Conservation (phyloP, 2,329 filamentous ascomycete species). For the Berkeleyomyces rouxiae region DNA sequence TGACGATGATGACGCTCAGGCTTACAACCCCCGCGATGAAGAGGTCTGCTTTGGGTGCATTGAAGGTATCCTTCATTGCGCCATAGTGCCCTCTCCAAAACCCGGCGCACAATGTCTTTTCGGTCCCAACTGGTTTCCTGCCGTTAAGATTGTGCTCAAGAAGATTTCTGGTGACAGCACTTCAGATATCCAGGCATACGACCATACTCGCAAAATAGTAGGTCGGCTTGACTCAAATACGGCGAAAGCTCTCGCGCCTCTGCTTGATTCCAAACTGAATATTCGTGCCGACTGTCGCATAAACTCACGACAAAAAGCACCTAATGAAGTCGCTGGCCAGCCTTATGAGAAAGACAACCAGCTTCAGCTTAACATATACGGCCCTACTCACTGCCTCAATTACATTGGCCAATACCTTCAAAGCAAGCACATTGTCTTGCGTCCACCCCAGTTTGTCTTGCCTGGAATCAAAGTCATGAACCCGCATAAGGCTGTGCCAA, state of each 20-base stretch:
- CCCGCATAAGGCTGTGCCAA: slow-evolving; percentile 37
- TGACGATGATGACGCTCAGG: slow-evolving; percentile 41
- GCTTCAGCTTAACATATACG: slow-evolving; percentile 65
- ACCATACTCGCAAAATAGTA: slow-evolving; percentile 54
- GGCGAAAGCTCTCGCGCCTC: slow-evolving; percentile 48
- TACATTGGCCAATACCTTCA: slow-evolving; percentile 36
- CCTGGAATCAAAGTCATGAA: slow-evolving; percentile 57
- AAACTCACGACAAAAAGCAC: slow-evolving; percentile 43
- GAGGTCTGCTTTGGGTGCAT: slow-evolving; percentile 72
- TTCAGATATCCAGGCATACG: slow-evolving; percentile 53
- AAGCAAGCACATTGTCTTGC: slow-evolving; percentile 44
- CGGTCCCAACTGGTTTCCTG: slow-evolving; percentile 46
- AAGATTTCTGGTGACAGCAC: slow-evolving; percentile 38
- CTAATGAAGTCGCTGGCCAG: slow-evolving; percentile 48
- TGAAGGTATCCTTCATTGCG: slow-evolving; percentile 49
- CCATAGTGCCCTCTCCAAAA: slow-evolving; percentile 51
- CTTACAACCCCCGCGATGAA: slow-evolving; percentile 45
- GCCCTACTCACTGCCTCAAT: slow-evolving; percentile 47
- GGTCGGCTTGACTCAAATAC: slow-evolving; percentile 56
- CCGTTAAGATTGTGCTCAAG: slow-evolving; percentile 55
- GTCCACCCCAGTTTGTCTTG: slow-evolving; percentile 48
- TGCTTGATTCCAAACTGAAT: slow-evolving; percentile 51
- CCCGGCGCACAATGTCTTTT: slow-evolving; percentile 43
- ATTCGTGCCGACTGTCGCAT: slow-evolving; percentile 61
- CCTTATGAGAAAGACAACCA: slow-evolving; percentile 42